Percentiles rank a stretch among this genome's conserved stretches.
Evolutionary conservation across 2,329 filamentous ascomycete species (phyloP).

Genomic region (Pseudogymnoascus sp.): DNA sequence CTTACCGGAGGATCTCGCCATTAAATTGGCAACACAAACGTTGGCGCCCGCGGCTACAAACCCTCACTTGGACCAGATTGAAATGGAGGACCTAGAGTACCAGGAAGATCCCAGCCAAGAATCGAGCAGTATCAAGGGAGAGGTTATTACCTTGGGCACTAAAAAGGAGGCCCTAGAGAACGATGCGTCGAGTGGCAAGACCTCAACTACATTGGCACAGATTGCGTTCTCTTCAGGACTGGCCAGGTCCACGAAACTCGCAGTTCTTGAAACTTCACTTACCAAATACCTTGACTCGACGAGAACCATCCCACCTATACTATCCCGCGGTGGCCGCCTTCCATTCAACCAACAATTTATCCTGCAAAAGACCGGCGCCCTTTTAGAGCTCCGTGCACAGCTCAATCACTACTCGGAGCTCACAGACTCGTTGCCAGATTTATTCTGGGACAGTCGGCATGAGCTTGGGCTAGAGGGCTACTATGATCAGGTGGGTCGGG

Average conservation of each 20-base stretch:
- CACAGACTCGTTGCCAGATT: conserved; percentile 86
- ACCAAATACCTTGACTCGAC: conserved; percentile 82
- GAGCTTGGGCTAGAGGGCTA: conserved; percentile 88
- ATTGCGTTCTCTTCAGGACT: conserved; percentile 94
- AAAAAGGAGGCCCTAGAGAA: conserved; percentile 40
- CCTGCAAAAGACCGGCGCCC: conserved; percentile 84
- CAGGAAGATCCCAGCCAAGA: conserved; percentile 65
- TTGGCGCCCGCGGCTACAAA: conserved; percentile 69
- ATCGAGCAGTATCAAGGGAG: conserved; percentile 70
- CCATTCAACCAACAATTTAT: conserved; percentile 69
- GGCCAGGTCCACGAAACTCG: conserved; percentile 86
- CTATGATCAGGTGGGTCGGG: conserved; percentile 86
- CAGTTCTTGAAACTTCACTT: conserved; percentile 77
- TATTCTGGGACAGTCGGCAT: conserved; percentile 90
- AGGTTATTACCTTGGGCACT: conserved; percentile 83
- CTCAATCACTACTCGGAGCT: conserved; percentile 96
- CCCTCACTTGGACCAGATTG: conserved; percentile 62
- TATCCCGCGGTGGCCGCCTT: conserved; percentile 58
- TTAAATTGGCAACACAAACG: conserved; percentile 59
- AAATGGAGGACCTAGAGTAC: conserved; percentile 87
- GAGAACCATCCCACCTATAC: conserved; percentile 67
- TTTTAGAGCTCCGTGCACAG: conserved; percentile 81
- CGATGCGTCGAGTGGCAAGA: conserved; percentile 19
- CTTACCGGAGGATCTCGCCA: conserved; percentile 65
- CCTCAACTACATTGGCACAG: conserved; percentile 70